Conservation (phyloP, 2,329 filamentous ascomycete genomes). For the Pseudocercospora fuligena region DNA sequence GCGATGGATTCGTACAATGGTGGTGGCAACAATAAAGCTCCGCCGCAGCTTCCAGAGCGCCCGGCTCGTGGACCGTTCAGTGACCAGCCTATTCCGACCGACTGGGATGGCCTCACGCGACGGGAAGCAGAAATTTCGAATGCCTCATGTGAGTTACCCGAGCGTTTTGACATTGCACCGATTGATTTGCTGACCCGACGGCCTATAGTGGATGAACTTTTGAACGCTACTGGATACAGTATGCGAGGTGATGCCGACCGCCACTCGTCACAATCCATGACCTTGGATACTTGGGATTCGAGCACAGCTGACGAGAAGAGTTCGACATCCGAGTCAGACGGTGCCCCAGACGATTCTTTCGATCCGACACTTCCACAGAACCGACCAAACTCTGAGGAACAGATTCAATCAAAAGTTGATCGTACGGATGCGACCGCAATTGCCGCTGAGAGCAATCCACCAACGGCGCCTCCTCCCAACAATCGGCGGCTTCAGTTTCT, state of each 20-base stretch:
- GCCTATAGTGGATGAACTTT: conserved; percentile 45
- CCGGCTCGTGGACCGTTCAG: neutral
- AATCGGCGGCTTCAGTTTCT: conserved; percentile 48
- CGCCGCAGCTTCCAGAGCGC: conserved; percentile 16
- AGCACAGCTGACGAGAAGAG: conserved; percentile 12
- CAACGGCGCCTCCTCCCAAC: conserved; percentile 8
- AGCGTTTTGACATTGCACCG: neutral
- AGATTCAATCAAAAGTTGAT: conserved; percentile 2
- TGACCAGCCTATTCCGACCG: conserved; percentile 36
- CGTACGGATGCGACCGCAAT: neutral
- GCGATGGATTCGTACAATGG: conserved; percentile 20
- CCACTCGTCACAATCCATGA: conserved; percentile 8
- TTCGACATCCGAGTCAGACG: conserved; percentile 17
- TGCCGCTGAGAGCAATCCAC: neutral
- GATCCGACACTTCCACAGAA: conserved; percentile 36
- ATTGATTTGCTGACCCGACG: neutral
- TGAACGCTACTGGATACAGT: conserved; percentile 49
- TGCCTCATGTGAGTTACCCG: conserved; percentile 34
- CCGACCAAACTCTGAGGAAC: conserved; percentile 19
- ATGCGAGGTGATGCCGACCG: conserved; percentile 26
- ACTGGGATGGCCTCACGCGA: conserved; percentile 36
- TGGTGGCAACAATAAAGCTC: neutral
- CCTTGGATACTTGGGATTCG: conserved; percentile 22
- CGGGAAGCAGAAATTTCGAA: conserved; percentile 41
- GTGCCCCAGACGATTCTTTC: conserved; percentile 1